Conservation (phyloP, 768 basidiomycete species). For the Boletus reticulatus region DNA sequence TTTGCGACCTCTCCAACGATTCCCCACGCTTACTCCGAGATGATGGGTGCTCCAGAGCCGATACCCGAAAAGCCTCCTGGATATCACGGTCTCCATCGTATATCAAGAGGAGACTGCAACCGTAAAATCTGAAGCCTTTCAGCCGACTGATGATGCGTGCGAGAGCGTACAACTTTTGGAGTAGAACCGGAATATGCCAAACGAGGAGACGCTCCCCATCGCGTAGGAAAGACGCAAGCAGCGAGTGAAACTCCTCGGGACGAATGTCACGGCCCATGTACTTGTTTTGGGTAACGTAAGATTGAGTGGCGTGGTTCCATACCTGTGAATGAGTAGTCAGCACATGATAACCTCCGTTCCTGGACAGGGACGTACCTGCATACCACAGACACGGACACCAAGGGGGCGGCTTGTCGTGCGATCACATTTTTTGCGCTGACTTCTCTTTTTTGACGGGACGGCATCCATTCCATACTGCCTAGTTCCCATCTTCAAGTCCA, state of each 20-base stretch:
- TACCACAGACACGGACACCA: conserved; percentile 94
- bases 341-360: not conserved
- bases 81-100: conserved; percentile 93
- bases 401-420: conserved; percentile 88
- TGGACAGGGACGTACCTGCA: conserved; percentile 74
- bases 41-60: conserved; percentile 62
- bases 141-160: conserved; percentile 87
- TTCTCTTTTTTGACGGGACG: conserved; percentile 89
- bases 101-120: conserved; percentile 93
- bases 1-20: conserved; percentile 61
- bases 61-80: conserved; percentile 70
- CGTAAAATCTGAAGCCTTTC: conserved; percentile 97
- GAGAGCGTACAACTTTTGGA: conserved; percentile 91
- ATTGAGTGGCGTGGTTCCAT: conserved; percentile 83
- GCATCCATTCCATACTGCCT: conserved; percentile 98
- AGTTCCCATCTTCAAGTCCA: conserved; percentile 99
- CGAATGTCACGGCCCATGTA: conserved; percentile 91
- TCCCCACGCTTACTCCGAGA: conserved; percentile 71
- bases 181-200: conserved; percentile 88
- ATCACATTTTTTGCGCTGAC: conserved; percentile 98
- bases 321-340: conserved; percentile 52
- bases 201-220: conserved; percentile 82
- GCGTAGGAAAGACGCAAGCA: conserved; percentile 79
- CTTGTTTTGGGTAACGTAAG: conserved; percentile 93
- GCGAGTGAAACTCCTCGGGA: conserved; percentile 78